phyloP scores from a whole-genome alignment of 306 rosid genomes.

The Hippophae gyantsensis region DNA sequence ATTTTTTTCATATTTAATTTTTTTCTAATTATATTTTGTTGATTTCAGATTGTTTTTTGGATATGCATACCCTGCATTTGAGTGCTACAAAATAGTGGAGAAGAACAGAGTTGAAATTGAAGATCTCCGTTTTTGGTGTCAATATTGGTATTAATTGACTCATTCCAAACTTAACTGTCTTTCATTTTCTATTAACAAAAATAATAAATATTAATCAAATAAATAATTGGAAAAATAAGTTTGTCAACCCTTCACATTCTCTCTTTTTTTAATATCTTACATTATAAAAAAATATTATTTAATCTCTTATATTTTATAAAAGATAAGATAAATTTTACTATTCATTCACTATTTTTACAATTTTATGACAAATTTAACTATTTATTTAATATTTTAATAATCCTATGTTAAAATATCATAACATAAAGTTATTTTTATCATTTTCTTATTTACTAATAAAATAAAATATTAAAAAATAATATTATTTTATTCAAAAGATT shows the following conservation, averaged over 20 bases:
- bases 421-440: too few species aligned
- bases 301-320: too few species aligned
- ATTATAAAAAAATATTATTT: too few species aligned
- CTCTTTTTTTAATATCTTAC: neutral
- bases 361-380: too few species aligned
- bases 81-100: slow-evolving; percentile 73
- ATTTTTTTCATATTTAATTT: neutral
- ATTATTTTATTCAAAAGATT: too few species aligned
- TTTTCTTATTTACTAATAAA: too few species aligned
- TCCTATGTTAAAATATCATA: too few species aligned
- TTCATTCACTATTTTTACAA: too few species aligned
- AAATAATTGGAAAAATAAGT: too few species aligned
- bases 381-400: too few species aligned
- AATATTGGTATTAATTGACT: slow-evolving; percentile 55
- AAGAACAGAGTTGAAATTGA: slow-evolving; percentile 50
- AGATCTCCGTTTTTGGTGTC: slow-evolving; percentile 93
- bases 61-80: slow-evolving; percentile 90
- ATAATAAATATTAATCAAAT: neutral
- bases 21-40: neutral
- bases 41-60: slow-evolving; percentile 50
- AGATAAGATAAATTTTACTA: too few species aligned
- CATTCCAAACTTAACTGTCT: neutral
- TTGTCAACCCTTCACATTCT: neutral
- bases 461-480: too few species aligned
- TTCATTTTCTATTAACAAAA: neutral